A percentile compares a stretch with the other conserved stretches of the same genome.
phyloP scores from a whole-genome alignment of 495 filamentous ascomycete species.

The Cudoniella acicularis region DNA sequence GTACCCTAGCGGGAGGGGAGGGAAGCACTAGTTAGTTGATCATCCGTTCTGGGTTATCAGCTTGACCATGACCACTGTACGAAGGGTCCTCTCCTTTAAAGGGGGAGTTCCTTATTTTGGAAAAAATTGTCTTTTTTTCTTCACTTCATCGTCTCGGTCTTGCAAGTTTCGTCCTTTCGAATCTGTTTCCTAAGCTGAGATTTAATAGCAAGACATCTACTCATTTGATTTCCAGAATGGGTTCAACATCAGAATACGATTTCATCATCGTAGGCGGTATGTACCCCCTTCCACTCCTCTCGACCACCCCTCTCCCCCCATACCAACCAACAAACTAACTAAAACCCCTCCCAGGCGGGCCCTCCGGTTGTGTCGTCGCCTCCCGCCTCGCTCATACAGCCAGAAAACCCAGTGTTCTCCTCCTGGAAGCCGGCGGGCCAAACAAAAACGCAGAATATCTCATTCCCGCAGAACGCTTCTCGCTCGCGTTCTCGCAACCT shows the following conservation, averaged over 20 bases:
- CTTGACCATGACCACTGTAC: too few relatives aligned
- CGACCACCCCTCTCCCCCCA: neutral
- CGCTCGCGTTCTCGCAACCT: slow-evolving; percentile 42
- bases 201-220: too few relatives aligned
- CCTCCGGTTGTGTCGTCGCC: slow-evolving; percentile 51
- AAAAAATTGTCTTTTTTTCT: too few relatives aligned
- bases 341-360: slow-evolving; percentile 56
- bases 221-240: too few relatives aligned
- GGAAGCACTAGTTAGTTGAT: too few relatives aligned
- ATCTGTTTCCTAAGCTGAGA: too few relatives aligned
- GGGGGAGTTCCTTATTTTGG: too few relatives aligned
- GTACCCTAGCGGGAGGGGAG: too few relatives aligned
- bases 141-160: too few relatives aligned
- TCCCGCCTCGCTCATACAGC: slow-evolving; percentile 40
- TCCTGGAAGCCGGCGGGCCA: slow-evolving; percentile 54
- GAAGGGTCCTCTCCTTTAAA: too few relatives aligned
- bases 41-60: too few relatives aligned
- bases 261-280: slow-evolving; percentile 55
- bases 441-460: slow-evolving; percentile 45
- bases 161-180: neutral
- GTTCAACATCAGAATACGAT: slow-evolving; percentile 34
- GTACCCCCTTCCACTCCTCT: slow-evolving; percentile 13
- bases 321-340: too few relatives aligned
- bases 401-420: slow-evolving; percentile 45
- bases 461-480: slow-evolving; percentile 49